Evolutionary conservation across 768 basidiomycete genomes (phyloP).

Genomic region (Melanogaster broomeanus): DNA sequence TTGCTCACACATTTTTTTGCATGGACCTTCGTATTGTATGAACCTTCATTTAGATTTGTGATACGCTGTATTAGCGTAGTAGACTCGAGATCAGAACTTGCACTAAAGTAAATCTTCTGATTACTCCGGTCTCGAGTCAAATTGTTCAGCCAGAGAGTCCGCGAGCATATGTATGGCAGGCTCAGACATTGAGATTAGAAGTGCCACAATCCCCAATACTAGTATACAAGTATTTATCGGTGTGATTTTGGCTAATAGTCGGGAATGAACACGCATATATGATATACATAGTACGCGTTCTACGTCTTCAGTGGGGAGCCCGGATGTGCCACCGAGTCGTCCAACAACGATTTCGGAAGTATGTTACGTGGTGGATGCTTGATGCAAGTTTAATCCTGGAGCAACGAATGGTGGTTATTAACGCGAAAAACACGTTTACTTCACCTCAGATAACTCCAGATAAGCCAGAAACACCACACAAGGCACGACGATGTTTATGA

Average conservation of each 20-base stretch:
- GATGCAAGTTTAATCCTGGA: slow-evolving; percentile 30
- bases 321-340: neutral
- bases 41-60: too few relatives aligned
- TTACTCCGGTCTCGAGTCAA: neutral
- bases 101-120: neutral
- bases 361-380: slow-evolving; percentile 48
- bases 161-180: slow-evolving; percentile 46
- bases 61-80: too few relatives aligned
- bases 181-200: slow-evolving; percentile 39
- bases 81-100: too few relatives aligned
- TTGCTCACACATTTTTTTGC: too few relatives aligned
- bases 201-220: slow-evolving; percentile 12
- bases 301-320: slow-evolving; percentile 21
- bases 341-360: slow-evolving; percentile 27
- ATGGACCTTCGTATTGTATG: too few relatives aligned
- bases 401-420: neutral
- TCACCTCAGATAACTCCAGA: slow-evolving; percentile 9
- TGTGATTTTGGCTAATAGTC: neutral
- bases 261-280: slow-evolving; percentile 7
- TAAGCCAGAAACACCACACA: neutral
- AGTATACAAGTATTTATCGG: too few relatives aligned
- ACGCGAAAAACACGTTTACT: neutral
- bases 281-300: slow-evolving; percentile 10
- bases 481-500: slow-evolving; percentile 40
- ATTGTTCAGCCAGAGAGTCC: slow-evolving; percentile 30